Base-by-base conservation (phyloP, 1,284 basidiomycete species). In the Puccinia polysora region DNA sequence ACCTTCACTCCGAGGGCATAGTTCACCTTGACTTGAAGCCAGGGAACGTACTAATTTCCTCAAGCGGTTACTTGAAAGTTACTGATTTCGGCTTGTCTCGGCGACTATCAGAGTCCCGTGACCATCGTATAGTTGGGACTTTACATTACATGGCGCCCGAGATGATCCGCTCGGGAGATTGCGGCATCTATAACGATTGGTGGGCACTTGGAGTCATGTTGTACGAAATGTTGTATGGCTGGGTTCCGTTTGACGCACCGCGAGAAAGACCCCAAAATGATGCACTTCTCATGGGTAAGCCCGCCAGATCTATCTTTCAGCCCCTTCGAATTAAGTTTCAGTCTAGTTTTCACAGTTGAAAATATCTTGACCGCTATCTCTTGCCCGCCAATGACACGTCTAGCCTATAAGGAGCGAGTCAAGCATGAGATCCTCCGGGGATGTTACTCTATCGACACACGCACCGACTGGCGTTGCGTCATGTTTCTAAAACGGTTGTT, bases 201-300 rank as follows among this genome's bases (percentile, higher is more conserved):
- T 65, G 64, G 64, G 64, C 50, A 2, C 14, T 65, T 7, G 64
- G 64, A 18, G 50, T 65, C 0, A 55, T 55, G n/a, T 25, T 65
- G 34, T 65, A 55, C 36, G 34, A 43, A 30, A 40, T n/a, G 32
- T 10, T 53, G 20, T 38, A 38, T 49, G 38, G 10, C 36, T 5
- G 53, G 4, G 34, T 53, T 28, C 64, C 64, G 30, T 65, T 65
- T 55, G 36, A 65, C 15, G 25, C 36, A 4, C 20, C 12, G 30
- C 18, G 23, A 28, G 20, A 3, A 58, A 32, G 2, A 18, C 5
- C 18, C 23, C 2, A 12, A 18, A 14, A 25, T 38, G 4, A 20
- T 2, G 43, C 20, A 40, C 43, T 40, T 30, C 18, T 25, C 56
- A 59, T n/a, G 18, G 56, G 56, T 59, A 4, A 18, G 56, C 23